Evolutionary conservation across 192 early-diverging fungal genomes (phyloP).

Genomic region (Mortierella claussenii): DNA sequence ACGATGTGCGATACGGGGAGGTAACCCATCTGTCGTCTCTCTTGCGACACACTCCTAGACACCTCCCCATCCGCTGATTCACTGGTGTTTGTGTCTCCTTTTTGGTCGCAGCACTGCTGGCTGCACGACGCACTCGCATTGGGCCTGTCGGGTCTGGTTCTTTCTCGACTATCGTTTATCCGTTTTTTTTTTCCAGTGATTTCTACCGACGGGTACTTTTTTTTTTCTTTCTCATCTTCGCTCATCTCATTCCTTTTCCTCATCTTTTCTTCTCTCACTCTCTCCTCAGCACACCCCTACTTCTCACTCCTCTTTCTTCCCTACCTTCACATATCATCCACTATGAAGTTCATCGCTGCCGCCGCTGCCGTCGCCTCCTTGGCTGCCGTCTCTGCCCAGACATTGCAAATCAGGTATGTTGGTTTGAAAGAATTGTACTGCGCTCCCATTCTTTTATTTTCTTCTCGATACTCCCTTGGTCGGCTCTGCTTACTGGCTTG

Average conservation of each 20-base stretch:
- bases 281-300: neutral
- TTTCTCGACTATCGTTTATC: too few species aligned
- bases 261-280: neutral
- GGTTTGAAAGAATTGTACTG: neutral
- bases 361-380: constrained; percentile 8
- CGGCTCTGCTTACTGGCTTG: neutral
- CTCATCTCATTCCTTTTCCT: constrained; percentile 3
- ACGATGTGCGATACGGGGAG: too few species aligned
- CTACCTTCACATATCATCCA: constrained; percentile 1
- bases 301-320: neutral
- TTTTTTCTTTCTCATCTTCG: constrained; percentile 3
- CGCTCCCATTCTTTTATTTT: neutral
- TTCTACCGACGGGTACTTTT: too few species aligned
- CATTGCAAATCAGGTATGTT: constrained; percentile 24
- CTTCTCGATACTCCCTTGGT: neutral
- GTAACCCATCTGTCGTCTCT: too few species aligned
- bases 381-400: constrained; percentile 25
- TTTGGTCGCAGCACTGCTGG: too few species aligned
- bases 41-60: too few species aligned
- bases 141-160: too few species aligned
- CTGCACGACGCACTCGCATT: too few species aligned
- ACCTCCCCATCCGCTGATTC: too few species aligned
- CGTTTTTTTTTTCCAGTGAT: too few species aligned
- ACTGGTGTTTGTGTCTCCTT: too few species aligned
- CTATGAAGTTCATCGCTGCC: constrained; percentile 30